Evolutionary conservation across 2,329 filamentous ascomycete genomes (phyloP), one percentile per base, ranked within the genome.

Genomic region (Paramyrothecium sp.): DNA sequence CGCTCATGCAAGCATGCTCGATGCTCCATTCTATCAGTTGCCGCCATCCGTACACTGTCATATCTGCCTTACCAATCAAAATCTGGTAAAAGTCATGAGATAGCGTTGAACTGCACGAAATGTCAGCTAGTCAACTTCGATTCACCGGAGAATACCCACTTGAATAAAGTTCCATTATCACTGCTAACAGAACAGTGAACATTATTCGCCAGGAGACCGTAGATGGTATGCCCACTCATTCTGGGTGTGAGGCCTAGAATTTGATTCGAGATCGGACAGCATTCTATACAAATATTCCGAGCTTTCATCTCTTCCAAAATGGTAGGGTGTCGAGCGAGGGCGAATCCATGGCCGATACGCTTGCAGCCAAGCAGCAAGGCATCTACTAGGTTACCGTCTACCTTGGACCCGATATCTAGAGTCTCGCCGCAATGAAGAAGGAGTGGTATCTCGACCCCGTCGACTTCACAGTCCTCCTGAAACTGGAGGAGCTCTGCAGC

Each of bases 351-450:
- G 0, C 89, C 3, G 92, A 77, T 1, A 89, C 72, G n/a, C n/a
- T n/a, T n/a, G n/a, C n/a, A n/a, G n/a, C n/a, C n/a, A n/a, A n/a
- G n/a, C n/a, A n/a, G n/a, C 2, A 90, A 78, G 3, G 89, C 87
- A 60, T 91, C 88, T 53, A 87, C 78, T 0, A 92, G 75, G 67
- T 92, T 92, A 19, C 81, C 85, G 61, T 91, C 86, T 2, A 81
- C 79, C 5, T 85, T 82, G 23, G 79, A 81, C 38, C 88, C 88
- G 8, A 82, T 80, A 26, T 90, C 86, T 3, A 90, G 77, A 1
- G 89, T 90, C 73, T 92, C 89, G 21, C 89, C 89, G 61, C 89
- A 91, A 72, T 92, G 89, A 65, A 92, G 90, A 44, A 92, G 76
- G 66, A 91, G 90, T 0, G 89, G 89, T 3, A 92, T 89, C 0